Base-by-base conservation (phyloP, 441 rosid genomes). In the Oxalis stricta region DNA sequence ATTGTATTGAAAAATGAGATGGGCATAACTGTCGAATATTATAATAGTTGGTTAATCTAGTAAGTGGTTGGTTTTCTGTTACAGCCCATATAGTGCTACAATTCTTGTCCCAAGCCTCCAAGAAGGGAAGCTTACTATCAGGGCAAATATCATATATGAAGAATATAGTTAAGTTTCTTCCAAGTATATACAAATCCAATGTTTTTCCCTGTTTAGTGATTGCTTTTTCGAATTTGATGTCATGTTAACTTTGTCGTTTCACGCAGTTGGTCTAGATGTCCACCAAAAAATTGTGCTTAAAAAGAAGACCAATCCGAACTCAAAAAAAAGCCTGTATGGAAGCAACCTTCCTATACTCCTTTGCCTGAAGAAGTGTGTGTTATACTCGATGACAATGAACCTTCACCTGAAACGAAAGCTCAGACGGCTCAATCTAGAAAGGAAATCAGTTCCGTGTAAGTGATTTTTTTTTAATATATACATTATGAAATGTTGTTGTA, bases 61-160 rank as follows among this genome's bases (percentile, higher is more conserved):
- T 46, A 38, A 34, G 24, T 35, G 22, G 21, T 41, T 48, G 53
- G 23, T 58, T 66, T 23, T 66, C 16, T 13, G n/a, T 53, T 67
- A 62, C 85, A 89, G 98, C 73, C 98, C 98, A 21, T 89, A 89
- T 54, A 63, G 58, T 33, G 59, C 63, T 18, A 62, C 69, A 43
- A 49, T 85, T 57, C 63, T 80, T 47, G 7, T 86, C 46, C 59
- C 84, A 23, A 64, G 47, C 38, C 60, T 67, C 24, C 63, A 46
- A 44, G 68, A 52, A 42, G 69, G 66, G 51, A 85, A 80, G 62
- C 59, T 73, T 64, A 89, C 79, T 14, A 53, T 85, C 28, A 85
- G 73, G 66, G 94, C 96, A 35, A 83, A 82, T 69, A 73, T 85
- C 45, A 64, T 89, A 45, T 82, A 79, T n/a, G 95, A 84, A 58